Evolutionary conservation across 148 eudicot genomes (phyloP).

Genomic region (Salicornia ramosissima): DNA sequence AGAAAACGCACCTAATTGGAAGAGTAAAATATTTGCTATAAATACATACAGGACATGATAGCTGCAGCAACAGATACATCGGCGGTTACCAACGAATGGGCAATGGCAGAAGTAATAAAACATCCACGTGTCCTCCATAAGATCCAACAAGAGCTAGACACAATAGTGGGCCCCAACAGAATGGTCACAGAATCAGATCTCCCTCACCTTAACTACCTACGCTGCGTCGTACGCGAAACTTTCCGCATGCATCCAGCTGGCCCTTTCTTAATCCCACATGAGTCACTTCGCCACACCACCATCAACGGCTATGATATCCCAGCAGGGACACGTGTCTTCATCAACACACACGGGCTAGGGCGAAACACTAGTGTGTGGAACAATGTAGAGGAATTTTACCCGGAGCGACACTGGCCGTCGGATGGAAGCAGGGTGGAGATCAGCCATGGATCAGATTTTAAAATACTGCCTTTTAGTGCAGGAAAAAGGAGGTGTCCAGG

Average conservation of each 20-base stretch:
- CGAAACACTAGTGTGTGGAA: conserved; percentile 72
- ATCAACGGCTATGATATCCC: conserved; percentile 90
- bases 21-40: too few relatives aligned
- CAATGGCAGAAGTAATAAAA: conserved; percentile 91
- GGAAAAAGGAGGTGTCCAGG: conserved; percentile 96
- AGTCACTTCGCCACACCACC: conserved; percentile 57
- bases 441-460: conserved; percentile 88
- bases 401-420: conserved; percentile 57
- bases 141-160: conserved; percentile 77
- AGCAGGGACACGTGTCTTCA: conserved; percentile 76
- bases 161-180: conserved; percentile 54
- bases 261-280: conserved; percentile 91
- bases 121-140: conserved; percentile 66
- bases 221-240: conserved; percentile 85
- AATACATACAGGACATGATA: conserved; percentile 71
- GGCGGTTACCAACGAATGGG: conserved; percentile 98
- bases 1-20: too few relatives aligned
- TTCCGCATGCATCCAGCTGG: conserved; percentile 98
- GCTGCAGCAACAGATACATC: conserved; percentile 98
- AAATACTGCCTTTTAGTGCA: conserved; percentile 87
- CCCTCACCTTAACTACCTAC: conserved; percentile 67
- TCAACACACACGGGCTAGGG: conserved; percentile 89
- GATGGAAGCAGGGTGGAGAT: conserved; percentile 94
- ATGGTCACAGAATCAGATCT: conserved; percentile 79
- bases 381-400: conserved; percentile 50